Percentiles rank a stretch among this genome's conserved stretches.
phyloP scores from a whole-genome alignment of 2,329 filamentous ascomycete genomes.

The Coniochaeta pulveracea region DNA sequence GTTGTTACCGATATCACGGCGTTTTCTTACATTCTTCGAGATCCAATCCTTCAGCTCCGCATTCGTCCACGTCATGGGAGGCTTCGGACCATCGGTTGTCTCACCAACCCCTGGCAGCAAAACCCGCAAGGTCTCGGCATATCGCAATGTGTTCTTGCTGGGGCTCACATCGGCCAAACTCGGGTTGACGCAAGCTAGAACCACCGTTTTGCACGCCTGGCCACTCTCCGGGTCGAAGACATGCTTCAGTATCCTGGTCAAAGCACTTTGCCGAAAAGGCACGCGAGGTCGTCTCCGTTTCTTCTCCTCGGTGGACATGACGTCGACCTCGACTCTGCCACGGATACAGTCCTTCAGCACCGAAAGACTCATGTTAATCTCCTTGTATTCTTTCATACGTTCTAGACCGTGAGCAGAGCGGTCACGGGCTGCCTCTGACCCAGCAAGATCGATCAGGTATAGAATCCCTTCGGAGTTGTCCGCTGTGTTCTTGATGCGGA shows the following conservation, averaged over 20 bases:
- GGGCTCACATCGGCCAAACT: conserved; percentile 29
- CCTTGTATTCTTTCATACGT: conserved; percentile 32
- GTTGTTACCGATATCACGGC: background rate
- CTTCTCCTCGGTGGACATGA: conserved; percentile 5
- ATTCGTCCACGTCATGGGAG: background rate
- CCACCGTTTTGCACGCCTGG: conserved; percentile 28
- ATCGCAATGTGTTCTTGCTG: conserved; percentile 36
- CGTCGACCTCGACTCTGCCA: conserved; percentile 25
- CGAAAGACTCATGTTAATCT: conserved; percentile 37
- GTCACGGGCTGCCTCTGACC: conserved; percentile 35
- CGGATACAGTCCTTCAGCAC: conserved; percentile 41
- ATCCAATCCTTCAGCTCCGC: conserved; percentile 28
- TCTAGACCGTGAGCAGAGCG: conserved; percentile 23
- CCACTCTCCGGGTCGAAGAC: conserved; percentile 30
- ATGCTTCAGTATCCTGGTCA: conserved; percentile 37
- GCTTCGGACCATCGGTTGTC: background rate
- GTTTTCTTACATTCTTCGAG: conserved; percentile 21
- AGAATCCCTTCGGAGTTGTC: conserved; percentile 25
- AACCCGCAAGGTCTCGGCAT: conserved; percentile 29
- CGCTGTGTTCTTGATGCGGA: conserved; percentile 25
- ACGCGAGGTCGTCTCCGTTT: conserved; percentile 24
- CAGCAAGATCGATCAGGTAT: conserved; percentile 35
- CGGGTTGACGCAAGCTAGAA: conserved; percentile 35
- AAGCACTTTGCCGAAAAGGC: conserved; percentile 31
- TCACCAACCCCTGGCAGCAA: background rate